Evolutionary conservation across 2,329 filamentous ascomycete species (phyloP).

Genomic region (Neurospora crassa): DNA sequence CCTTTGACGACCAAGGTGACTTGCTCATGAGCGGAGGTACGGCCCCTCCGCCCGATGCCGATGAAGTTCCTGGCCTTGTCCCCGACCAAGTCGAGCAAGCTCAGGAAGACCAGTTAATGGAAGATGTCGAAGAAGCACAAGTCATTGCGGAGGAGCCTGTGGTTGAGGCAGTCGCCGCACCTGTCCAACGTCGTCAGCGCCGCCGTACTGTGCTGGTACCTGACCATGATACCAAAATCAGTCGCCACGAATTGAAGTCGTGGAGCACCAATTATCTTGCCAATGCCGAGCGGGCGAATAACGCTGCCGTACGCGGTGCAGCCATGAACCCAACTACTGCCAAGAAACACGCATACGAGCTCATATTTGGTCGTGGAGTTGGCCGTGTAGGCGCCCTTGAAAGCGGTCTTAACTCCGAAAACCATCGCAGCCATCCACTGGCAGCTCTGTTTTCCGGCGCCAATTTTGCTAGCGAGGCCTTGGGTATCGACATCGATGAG

Average conservation of each 20-base stretch:
- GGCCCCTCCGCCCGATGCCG: constrained; percentile 28
- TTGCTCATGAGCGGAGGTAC: constrained; percentile 29
- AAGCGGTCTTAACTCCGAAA: constrained; percentile 18
- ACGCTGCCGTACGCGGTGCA: constrained; percentile 14
- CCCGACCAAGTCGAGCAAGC: constrained; percentile 3
- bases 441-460: constrained; percentile 37
- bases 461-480: constrained; percentile 28
- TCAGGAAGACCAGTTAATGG: constrained; percentile 1
- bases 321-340: constrained; percentile 23
- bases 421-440: constrained; percentile 29
- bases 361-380: constrained; percentile 31
- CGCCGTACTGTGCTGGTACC: constrained; percentile 18
- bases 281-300: constrained; percentile 42
- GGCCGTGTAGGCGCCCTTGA: constrained; percentile 26
- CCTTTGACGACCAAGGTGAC: constrained; percentile 21
- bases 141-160: constrained; percentile 11
- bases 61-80: constrained; percentile 24
- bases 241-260: constrained; percentile 26
- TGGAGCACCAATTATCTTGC: constrained; percentile 35
- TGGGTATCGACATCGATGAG: constrained; percentile 23
- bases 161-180: constrained; percentile 4
- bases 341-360: constrained; percentile 30
- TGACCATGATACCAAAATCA: constrained; percentile 26
- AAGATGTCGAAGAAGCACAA: constrained; percentile 1
- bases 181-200: constrained; percentile 17